Percentiles rank a stretch among this genome's conserved stretches.
These are phyloP conservation scores for Salix suchowensis DNA, from an alignment of 345 rosid species.

Conservation along the genomic window DNA sequence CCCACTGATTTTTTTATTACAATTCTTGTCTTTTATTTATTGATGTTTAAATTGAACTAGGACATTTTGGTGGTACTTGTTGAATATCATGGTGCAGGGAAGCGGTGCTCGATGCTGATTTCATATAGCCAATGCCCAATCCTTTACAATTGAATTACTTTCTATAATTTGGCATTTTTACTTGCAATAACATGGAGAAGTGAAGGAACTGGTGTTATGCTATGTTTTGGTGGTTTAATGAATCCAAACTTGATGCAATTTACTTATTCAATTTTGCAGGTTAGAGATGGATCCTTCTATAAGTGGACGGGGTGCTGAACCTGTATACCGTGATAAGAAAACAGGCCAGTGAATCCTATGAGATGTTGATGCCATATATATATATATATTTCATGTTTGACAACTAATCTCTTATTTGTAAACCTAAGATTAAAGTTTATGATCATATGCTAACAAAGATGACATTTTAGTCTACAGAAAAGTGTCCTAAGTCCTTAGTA, in stretches of 20 bases:
- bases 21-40: background rate
- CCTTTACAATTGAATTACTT: background rate
- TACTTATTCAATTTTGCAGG: conserved; percentile 29
- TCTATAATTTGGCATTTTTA: background rate
- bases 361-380: background rate
- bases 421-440: background rate
- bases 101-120: background rate
- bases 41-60: background rate
- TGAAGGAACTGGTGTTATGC: background rate
- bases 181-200: background rate
- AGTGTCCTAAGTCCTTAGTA: background rate
- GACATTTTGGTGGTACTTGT: background rate
- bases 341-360: conserved; percentile 40
- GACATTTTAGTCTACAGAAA: background rate
- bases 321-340: conserved; percentile 79
- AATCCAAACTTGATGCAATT: background rate
- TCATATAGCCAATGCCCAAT: background rate
- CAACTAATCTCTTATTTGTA: background rate
- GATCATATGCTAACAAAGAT: background rate
- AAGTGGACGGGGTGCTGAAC: conserved; percentile 75
- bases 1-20: background rate
- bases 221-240: background rate
- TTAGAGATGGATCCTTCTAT: conserved; percentile 70
- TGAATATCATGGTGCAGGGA: background rate
- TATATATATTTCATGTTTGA: background rate